Evolutionary conservation across 306 rosid genomes (phyloP), one percentile per base, ranked within the genome.

Genomic region (Leucaena leucocephala): DNA sequence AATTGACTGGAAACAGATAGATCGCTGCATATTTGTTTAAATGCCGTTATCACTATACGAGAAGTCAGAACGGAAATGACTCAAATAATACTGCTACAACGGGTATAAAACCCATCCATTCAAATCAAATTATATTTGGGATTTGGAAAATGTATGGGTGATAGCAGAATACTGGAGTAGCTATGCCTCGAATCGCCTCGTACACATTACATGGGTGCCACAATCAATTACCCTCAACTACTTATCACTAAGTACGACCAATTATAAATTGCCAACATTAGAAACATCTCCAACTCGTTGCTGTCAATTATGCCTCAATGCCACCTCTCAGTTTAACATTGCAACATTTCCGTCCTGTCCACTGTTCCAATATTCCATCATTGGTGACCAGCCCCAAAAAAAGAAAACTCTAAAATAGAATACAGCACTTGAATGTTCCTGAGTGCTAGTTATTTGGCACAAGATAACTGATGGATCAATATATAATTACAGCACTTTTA

Each of bases 121-220:
- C 36, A 14, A 63, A 76, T 70, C 3, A 57, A 27, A 76, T 71
- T 42, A 69, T 71, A 81, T 76, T 42, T 55, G 27, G 81, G 21
- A 72, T 16, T 14, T 16, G n/a, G 57, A 50, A 50, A 19, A 50
- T 50, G 48, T 2, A 45, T 19, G 80, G 79, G 69, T 67, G 67
- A 68, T 66, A 67, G 33, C 45, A 72, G 43, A 65, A 81, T 16
- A 71, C 75, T 71, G 77, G 85, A 76, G 74, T 80, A 77, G 63
- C 55, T 78, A 72, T 68, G 85, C 88, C 86, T 63, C 22, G 82
- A 14, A 79, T 74, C 64, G 83, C 88, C 80, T 55, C 72, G 27
- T 27, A 66, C 76, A 71, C 82, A 86, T 72, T 72, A 85, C 71
- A 80, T 54, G 27, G 72, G 83, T 63, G 84, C 79, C 78, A 71